Conservation (phyloP, 2,329 filamentous ascomycete genomes). For the Cercospora nicotianae region DNA sequence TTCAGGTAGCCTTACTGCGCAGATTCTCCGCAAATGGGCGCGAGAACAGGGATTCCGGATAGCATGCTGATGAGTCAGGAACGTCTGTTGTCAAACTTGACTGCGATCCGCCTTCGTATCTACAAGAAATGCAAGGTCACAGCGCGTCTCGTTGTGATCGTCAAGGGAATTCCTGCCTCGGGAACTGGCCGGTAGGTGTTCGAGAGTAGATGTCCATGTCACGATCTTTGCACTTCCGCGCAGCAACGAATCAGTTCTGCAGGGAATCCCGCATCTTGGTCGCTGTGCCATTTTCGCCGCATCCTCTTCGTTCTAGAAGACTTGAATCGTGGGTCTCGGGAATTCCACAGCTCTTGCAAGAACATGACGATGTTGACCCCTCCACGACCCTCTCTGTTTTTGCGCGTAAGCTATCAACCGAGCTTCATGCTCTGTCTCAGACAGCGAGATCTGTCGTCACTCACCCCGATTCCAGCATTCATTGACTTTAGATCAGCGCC, state of each 20-base stretch:
- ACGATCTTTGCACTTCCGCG: neutral
- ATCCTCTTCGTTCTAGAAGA: neutral
- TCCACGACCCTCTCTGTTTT: slow-evolving; percentile 5
- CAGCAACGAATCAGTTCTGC: neutral
- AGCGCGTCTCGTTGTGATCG: neutral
- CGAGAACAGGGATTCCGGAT: neutral
- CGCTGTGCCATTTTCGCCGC: neutral
- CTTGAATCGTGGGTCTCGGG: neutral
- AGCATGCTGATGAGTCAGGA: neutral
- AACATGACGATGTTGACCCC: slow-evolving; percentile 6
- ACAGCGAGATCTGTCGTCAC: neutral
- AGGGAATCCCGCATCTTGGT: neutral
- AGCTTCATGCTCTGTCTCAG: neutral
- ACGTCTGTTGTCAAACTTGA: neutral
- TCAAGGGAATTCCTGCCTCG: neutral
- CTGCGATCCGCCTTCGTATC: neutral
- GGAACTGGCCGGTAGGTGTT: neutral
- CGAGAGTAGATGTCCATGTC: neutral
- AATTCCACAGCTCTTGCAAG: neutral
- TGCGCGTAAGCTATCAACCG: neutral
- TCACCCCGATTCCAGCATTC: neutral
- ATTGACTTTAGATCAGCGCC: slow-evolving; percentile 11
- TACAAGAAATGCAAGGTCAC: neutral
- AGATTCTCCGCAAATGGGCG: neutral
- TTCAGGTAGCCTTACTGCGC: neutral